phyloP scores from a whole-genome alignment of 2,329 filamentous ascomycete genomes.

The Alternaria triticimaculans region DNA sequence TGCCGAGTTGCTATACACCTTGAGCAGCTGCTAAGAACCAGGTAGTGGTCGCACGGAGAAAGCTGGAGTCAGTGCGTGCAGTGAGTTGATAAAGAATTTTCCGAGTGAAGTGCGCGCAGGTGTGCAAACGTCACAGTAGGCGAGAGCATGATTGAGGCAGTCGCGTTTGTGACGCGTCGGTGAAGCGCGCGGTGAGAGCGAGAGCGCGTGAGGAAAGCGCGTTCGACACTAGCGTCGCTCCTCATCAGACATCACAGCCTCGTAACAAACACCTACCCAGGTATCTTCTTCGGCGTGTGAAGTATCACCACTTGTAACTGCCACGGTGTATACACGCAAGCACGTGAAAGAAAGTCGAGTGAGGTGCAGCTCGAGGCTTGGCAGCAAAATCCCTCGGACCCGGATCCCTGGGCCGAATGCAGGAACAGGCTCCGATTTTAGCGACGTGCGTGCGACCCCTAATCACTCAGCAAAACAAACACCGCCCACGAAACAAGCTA shows the following conservation, averaged over 20 bases:
- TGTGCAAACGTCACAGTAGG: slow-evolving; percentile 3
- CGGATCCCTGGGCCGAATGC: slow-evolving; percentile 2
- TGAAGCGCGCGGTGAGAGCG: slow-evolving; percentile 5
- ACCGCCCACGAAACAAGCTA: not conserved
- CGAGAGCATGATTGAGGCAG: slow-evolving; percentile 4
- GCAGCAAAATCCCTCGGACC: not conserved
- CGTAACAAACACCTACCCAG: not conserved
- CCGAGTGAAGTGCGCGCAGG: not conserved
- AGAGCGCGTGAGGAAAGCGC: slow-evolving; percentile 12
- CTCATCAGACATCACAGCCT: not conserved
- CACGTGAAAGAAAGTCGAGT: not conserved
- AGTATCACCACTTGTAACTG: not conserved
- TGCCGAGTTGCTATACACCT: too few species aligned
- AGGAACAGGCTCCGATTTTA: slow-evolving; percentile 14
- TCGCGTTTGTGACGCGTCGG: slow-evolving; percentile 12
- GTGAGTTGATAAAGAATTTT: not conserved
- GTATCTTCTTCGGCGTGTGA: not conserved
- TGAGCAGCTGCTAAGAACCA: too few species aligned
- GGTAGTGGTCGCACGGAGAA: too few species aligned
- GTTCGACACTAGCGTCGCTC: slow-evolving; percentile 3
- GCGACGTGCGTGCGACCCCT: not conserved
- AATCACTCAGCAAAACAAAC: not conserved
- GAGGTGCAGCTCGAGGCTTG: slow-evolving; percentile 8
- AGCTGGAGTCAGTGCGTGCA: too few species aligned
- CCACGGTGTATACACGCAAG: not conserved